Percentiles rank a stretch among this genome's conserved stretches.
These are phyloP conservation scores for Colletotrichum tropicicola DNA, from an alignment of 2,329 filamentous ascomycete genomes.

Conservation along the genomic window DNA sequence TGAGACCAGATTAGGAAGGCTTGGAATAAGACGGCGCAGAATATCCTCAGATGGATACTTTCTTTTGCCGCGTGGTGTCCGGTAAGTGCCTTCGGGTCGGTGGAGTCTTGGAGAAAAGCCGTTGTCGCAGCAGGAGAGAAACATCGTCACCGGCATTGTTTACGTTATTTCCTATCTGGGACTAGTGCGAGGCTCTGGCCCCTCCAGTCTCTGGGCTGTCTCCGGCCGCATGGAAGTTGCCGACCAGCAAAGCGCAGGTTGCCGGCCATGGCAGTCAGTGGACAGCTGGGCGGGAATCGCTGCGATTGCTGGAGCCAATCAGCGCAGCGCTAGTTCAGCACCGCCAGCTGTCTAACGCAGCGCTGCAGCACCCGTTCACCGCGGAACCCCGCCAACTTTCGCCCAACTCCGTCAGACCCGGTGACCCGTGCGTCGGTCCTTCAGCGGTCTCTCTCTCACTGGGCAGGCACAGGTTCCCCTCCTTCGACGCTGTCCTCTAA, in stretches of 20 bases:
- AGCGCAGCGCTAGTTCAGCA: background rate
- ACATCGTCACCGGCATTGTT: constrained; percentile 16
- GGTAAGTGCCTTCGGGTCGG: constrained; percentile 1
- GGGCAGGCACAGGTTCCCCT: too few species aligned
- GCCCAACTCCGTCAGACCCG: constrained; percentile 8
- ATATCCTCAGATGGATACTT: background rate
- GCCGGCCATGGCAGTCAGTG: background rate
- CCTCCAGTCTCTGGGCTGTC: constrained; percentile 1
- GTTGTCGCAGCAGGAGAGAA: constrained; percentile 6
- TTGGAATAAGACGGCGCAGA: background rate
- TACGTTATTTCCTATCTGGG: constrained; percentile 19
- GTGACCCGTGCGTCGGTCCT: constrained; percentile 20
- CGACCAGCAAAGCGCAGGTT: background rate
- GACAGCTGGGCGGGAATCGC: too few species aligned
- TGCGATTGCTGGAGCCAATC: constrained; percentile 1
- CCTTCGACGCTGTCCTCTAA: background rate
- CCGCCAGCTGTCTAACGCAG: background rate
- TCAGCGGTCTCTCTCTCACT: constrained; percentile 11
- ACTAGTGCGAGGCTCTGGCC: constrained; percentile 18
- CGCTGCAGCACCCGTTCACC: background rate
- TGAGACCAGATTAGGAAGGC: background rate
- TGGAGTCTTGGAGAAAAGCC: constrained; percentile 21
- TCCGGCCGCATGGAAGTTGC: background rate
- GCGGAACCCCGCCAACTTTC: background rate
- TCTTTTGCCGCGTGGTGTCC: constrained; percentile 5